phyloP scores from a whole-genome alignment of 306 rosid species.

The Cicer cuneatum region DNA sequence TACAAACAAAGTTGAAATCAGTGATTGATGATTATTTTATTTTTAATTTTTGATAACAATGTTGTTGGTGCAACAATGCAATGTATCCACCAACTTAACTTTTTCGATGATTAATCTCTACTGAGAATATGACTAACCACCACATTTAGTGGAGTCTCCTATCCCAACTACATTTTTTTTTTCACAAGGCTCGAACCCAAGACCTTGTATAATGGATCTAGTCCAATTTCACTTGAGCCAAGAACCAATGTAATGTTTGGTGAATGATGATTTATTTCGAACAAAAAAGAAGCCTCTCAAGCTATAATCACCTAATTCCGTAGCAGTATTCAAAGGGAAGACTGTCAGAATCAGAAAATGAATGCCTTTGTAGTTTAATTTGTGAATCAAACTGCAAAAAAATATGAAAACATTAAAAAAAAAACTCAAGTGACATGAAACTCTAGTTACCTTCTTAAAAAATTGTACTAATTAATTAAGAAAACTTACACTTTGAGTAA shows the following conservation, averaged over 20 bases:
- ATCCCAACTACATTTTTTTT: too few relatives aligned
- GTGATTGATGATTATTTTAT: not conserved
- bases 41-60: too few relatives aligned
- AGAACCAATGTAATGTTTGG: too few relatives aligned
- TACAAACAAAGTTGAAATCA: constrained; percentile 52
- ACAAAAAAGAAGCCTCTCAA: constrained; percentile 3
- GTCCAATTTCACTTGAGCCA: too few relatives aligned
- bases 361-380: constrained; percentile 44
- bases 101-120: too few relatives aligned
- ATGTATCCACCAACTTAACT: too few relatives aligned
- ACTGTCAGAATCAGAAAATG: constrained; percentile 38
- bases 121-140: too few relatives aligned
- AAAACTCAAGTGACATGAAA: constrained; percentile 27
- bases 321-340: constrained; percentile 88
- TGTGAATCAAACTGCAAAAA: constrained; percentile 66
- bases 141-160: too few relatives aligned
- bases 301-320: constrained; percentile 54
- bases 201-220: too few relatives aligned
- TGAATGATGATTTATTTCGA: constrained; percentile 10
- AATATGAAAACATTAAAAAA: not conserved
- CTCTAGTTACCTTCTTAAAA: constrained; percentile 24
- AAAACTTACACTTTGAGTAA: constrained; percentile 64
- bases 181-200: too few relatives aligned
- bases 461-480: not conserved
- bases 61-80: too few relatives aligned